phyloP scores from a whole-genome alignment of 805 yeast species.

The Brettanomyces anomalus region DNA sequence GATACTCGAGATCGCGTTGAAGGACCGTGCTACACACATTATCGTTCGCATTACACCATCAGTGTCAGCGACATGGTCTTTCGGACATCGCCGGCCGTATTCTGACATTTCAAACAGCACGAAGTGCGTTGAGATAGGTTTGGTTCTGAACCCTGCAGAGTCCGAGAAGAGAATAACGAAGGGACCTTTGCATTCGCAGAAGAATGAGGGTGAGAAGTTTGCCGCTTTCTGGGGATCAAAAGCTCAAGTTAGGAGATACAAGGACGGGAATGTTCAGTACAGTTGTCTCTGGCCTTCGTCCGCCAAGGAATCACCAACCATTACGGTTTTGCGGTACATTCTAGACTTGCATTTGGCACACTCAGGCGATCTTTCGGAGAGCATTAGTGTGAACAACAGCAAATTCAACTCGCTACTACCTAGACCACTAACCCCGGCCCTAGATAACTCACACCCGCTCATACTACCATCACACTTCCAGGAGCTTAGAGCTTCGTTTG shows the following conservation, averaged over 20 bases:
- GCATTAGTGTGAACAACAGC: conserved; percentile 29
- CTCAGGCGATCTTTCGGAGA: conserved; percentile 28
- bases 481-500: conserved; percentile 40
- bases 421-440: conserved; percentile 48
- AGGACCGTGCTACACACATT: conserved; percentile 35
- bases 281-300: conserved; percentile 78
- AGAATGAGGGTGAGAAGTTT: conserved; percentile 53
- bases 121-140: conserved; percentile 42
- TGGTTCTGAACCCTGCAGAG: conserved; percentile 60
- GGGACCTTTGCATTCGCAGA: conserved; percentile 67
- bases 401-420: conserved; percentile 48
- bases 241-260: conserved; percentile 82
- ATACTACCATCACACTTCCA: conserved; percentile 33
- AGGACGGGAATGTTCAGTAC: conserved; percentile 84
- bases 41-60: conserved; percentile 19
- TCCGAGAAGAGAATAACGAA: conserved; percentile 77
- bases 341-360: conserved; percentile 49
- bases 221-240: conserved; percentile 83
- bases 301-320: conserved; percentile 50
- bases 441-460: conserved; percentile 42
- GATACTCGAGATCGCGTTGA: conserved; percentile 49
- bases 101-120: conserved; percentile 13
- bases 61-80: conserved; percentile 24
- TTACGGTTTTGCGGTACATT: conserved; percentile 55
- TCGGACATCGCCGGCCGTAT: conserved; percentile 45